Base-by-base conservation (phyloP, 2,329 filamentous ascomycete species). In the Knoxdaviesia proteae region DNA sequence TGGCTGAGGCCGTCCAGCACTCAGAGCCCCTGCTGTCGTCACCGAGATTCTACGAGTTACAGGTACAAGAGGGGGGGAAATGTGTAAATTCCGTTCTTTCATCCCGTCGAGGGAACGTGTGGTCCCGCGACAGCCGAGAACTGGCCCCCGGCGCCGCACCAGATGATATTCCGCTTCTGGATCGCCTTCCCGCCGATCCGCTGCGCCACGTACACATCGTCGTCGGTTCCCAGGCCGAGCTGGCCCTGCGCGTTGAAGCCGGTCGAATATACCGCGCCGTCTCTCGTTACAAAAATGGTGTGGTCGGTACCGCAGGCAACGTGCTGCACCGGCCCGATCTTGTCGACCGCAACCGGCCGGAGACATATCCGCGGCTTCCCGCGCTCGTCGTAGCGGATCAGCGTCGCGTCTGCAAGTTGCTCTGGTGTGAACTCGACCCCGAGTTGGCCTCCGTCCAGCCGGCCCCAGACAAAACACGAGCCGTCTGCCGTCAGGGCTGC, bases 191-290 rank as follows among this genome's bases (percentile, higher is more conserved):
- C 31, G 11, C 31, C 31, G n/a, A 41, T 41, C 11, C 30, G 32
- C 40, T 41, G 40, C 33, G 36, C 32, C 5, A 30, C 30, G 6
- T 41, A 29, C 5, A 29, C n/a, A 7, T 41, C 40, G 7, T 41
- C 40, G 7, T 41, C 20, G 20, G 20, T 20, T 20, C 20, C 20
- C 20, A 20, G 20, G 20, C 51, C 10, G 43, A 58, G 55, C 47
- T 54, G 52, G 32, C 49, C 46, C 33, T 51, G 45, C 2, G 49
- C 40, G 33, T 49, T 49, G 6, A 84, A 83, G 3, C 80, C 80
- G 76, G 79, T 83, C 2, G 69, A 68, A 56, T 73, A 83, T 5
- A 74, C 75, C 48, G 70, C 68, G 43, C 80, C 79, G 36, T 76
- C 65, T 44, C 64, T 62, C 48, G 69, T 71, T 50, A 84, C 64